Evolutionary conservation across 495 filamentous ascomycete species (phyloP), one percentile per base, ranked within the genome.

Genomic region (Daldinia decipiens): DNA sequence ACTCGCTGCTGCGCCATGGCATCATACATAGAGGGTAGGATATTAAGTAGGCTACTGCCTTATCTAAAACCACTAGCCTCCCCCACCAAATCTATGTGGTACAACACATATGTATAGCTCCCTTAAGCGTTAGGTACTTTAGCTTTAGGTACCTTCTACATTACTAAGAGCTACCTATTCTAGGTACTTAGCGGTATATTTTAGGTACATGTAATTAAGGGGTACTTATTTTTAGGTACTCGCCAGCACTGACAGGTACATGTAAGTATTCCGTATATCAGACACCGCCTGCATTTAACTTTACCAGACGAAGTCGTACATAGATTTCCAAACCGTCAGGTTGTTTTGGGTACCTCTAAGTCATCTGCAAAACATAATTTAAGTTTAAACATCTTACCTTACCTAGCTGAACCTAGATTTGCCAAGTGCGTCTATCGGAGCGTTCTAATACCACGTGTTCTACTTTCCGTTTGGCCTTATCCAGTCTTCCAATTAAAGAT

Each of bases 1-100:
- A n/a, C n/a, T n/a, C n/a, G n/a, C n/a, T n/a, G n/a, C n/a, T n/a
- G n/a, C n/a, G n/a, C n/a, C n/a, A n/a, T n/a, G n/a, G n/a, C n/a
- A n/a, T n/a, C n/a, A n/a, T n/a, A n/a, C n/a, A n/a, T n/a, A n/a
- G n/a, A n/a, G n/a, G 54, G 53, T 58, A 64, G 24, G 40, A 43
- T 51, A 47, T n/a, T n/a, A n/a, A n/a, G n/a, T 59, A 54, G 66
- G 55, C 39, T 31, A 59, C 59, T 38, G 31, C 58, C 65, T 21
- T 21, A 9, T 13, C 47, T 57, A 56, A 53, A 40, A 50, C 36
- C 29, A 47, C 51, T 47, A 47, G 53, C 26, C 31, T 32, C 58
- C 52, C 68, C 68, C 43, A 47, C 43, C 43, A 24, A 47, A 62
- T 58, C 52, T 36, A 36, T 4, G 12, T 65, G 24, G 24, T 53